Evolutionary conservation across 257 asterid genomes (phyloP), one percentile per base, ranked within the genome.

Genomic region (Marsdenia floribunda): DNA sequence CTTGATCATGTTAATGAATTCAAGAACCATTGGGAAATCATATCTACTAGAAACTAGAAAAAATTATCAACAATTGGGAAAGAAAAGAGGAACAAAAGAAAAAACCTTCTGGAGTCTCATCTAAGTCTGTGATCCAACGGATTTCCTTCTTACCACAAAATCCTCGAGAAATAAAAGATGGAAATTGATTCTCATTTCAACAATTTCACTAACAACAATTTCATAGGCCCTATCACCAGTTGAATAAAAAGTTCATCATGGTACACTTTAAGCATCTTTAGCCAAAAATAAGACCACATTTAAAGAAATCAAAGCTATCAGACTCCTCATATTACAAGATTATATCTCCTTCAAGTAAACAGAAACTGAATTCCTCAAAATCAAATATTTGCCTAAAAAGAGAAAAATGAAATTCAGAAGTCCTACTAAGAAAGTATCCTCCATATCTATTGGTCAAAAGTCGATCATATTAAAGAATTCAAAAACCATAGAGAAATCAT

Each of bases 401-500:
- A 1, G 44, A 14, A 33, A 63, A 3, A 33, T 16, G 3, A 63
- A 0, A 49, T 57, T 1, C 47, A 38, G 38, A 3, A 18, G 54
- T 16, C 33, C 22, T 11, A 29, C 13, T 22, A 52, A 26, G 22
- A 16, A 67, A 52, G 47, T 54, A 47, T 18, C 16, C 16, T 15
- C 15, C 1, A 29, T 6, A 52, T 42, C 14, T 33, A 24, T 22
- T 2, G 14, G 9, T 42, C 13, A 53, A 44, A 64, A 53, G 3
- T 37, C 3, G 47, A 75, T 65, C 68, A 55, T 53, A 44, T 13
- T 18, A 60, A 60, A 22, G 37, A 13, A 10, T 19, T 26, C 44
- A 33, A 68, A 33, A 47, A 76, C 13, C 74, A 42, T 71, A 29
- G n/a, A n/a, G n/a, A n/a, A n/a, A n/a, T n/a, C n/a, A n/a, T n/a